Evolutionary conservation across 768 basidiomycete genomes (phyloP).

Genomic region (Mrakia frigida): DNA sequence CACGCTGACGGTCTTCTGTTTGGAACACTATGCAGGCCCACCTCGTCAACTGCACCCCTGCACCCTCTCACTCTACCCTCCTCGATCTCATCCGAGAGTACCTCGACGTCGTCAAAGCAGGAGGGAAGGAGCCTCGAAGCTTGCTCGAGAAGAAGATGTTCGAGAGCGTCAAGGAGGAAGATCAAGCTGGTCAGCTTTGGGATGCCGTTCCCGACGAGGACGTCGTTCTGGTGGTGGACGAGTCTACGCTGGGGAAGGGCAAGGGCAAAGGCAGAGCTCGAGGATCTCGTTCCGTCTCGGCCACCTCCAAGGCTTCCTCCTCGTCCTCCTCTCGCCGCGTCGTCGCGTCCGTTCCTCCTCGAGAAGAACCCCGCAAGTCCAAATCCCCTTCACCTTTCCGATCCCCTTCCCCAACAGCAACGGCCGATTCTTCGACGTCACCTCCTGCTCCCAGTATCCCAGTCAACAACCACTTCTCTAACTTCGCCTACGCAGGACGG

Average conservation of each 20-base stretch:
- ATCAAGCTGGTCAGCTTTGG: neutral
- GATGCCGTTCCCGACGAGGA: neutral
- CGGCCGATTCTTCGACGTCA: neutral
- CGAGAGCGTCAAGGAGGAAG: neutral
- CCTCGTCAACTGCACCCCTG: conserved; percentile 9
- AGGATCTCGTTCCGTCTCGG: neutral
- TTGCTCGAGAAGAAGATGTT: conserved; percentile 12
- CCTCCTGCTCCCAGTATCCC: neutral
- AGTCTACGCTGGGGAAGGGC: neutral
- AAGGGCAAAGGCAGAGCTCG: neutral
- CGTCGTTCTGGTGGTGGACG: neutral
- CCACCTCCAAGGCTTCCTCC: neutral
- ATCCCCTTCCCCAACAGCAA: neutral
- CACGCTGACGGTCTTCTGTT: neutral
- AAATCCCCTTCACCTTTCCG: conserved; percentile 2
- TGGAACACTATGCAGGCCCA: neutral
- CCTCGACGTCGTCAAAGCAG: conserved; percentile 5
- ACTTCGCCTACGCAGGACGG: conserved; percentile 3
- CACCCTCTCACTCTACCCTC: neutral
- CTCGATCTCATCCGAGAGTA: conserved; percentile 10
- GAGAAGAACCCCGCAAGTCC: neutral
- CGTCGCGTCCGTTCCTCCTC: neutral
- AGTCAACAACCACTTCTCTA: neutral
- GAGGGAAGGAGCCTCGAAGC: neutral
- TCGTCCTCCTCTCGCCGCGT: too few species aligned